Base-by-base conservation (phyloP, 192 early-diverging fungal genomes). In the Haplosporangium gracile region DNA sequence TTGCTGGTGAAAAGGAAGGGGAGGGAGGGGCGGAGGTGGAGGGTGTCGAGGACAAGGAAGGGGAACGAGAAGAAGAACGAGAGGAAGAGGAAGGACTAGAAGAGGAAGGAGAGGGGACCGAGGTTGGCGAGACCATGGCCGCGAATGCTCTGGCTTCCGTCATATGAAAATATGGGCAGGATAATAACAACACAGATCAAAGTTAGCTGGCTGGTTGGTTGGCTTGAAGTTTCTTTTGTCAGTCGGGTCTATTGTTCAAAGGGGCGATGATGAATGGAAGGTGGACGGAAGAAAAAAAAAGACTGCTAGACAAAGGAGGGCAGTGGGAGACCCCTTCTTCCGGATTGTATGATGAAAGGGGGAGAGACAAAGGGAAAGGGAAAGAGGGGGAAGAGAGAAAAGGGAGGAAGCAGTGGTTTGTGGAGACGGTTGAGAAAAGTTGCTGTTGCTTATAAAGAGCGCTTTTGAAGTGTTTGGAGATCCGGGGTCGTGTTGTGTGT, bases 71-170 rank as follows among this genome's bases (percentile, higher is more conserved):
- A 34, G 74, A 65, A 34, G 80, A 57, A 10, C 47, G 51, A 32
- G 70, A 45, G 38, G 53, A 53, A 42, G 53, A 53, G 6, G 76
- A 45, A 65, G 76, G 43, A 45, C 43, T 70, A 18, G 45, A 42
- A 47, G 57, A 45, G 9, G 72, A 47, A 68, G 11, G 57, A 4
- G 72, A 26, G 34, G 76, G 36, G 36, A 72, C 40, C 36, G 77
- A 74, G 24, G 55, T 29, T 38, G 57, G 45, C 26, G 82, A 70
- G 75, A 86, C 77, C 79, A 86, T 86, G 75, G 75, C 51, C 72
- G 84, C 84, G 63, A 86, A 86, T 55, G 79, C 79, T 75, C 79
- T 76, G 78, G 75, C 70, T 86, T 86, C 84, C 78, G 83, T 77
- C 84, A 86, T 86, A 86, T 86, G 84, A 86, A 74, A 79, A 72